These are phyloP conservation scores for Aspergillus sclerotioniger DNA, from an alignment of 495 filamentous ascomycete genomes.

Conservation along the genomic window DNA sequence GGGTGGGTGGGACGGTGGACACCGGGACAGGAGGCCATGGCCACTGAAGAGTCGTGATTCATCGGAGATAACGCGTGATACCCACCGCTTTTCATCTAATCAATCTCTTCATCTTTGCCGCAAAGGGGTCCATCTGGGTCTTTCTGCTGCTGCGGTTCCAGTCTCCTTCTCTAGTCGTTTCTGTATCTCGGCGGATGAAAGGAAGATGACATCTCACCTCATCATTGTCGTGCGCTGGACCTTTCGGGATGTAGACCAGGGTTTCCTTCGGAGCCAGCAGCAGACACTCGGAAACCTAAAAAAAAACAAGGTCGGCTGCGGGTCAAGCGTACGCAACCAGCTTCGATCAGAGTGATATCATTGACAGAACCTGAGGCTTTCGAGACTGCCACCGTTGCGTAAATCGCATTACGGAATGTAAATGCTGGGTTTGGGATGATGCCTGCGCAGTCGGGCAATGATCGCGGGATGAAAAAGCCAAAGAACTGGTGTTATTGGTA, in stretches of 20 bases:
- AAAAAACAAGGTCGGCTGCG: conserved; percentile 4
- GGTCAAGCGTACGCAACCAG: conserved; percentile 4
- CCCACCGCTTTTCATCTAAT: conserved; percentile 29
- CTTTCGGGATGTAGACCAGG: neutral
- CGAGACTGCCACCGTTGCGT: neutral
- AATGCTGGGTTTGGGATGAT: neutral
- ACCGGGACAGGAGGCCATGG: neutral
- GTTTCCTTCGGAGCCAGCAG: neutral
- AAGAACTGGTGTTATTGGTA: neutral
- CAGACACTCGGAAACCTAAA: neutral
- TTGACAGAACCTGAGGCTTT: neutral
- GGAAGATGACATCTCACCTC: neutral
- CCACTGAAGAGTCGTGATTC: conserved; percentile 15
- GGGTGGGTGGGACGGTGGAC: conserved; percentile 6
- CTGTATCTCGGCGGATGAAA: neutral
- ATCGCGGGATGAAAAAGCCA: neutral
- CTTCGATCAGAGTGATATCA: conserved; percentile 3
- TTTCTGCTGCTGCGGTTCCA: conserved; percentile 5
- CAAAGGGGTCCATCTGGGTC: neutral
- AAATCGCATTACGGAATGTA: neutral
- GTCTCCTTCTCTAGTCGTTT: neutral
- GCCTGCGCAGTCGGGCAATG: neutral
- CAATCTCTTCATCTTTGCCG: conserved; percentile 21
- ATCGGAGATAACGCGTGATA: conserved; percentile 24
- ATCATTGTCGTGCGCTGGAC: neutral